Evolutionary conservation across 768 basidiomycete species (phyloP), one percentile per base, ranked within the genome.

Genomic region (Saitozyma podzolica): DNA sequence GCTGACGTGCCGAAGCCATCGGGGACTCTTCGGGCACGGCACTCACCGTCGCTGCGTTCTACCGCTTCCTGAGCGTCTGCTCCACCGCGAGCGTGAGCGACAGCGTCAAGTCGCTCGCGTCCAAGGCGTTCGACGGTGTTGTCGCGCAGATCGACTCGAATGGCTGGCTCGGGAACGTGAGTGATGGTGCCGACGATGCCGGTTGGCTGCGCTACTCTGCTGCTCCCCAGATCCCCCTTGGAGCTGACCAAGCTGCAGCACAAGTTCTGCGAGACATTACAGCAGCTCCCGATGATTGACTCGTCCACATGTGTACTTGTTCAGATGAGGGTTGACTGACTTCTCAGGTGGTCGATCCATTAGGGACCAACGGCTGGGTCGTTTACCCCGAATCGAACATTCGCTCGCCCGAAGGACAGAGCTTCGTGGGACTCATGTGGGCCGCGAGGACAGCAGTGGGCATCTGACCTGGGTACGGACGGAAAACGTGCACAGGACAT

Each of bases 361-460:
- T 61, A 50, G 66, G 69, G 17, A 54, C 58, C 14, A 60, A 72
- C 40, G 70, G 70, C 14, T 72, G 58, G 53, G 43, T 68, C 20
- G 70, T 72, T 9, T 63, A 63, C 45, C 59, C 55, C 39, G 57
- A 62, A 39, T n/a, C 50, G 17, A 56, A n/a, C 8, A 60, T 65
- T 55, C 63, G 60, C 10, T 68, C 66, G 20, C 72, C 72, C 11
- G 69, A 73, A 56, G 72, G 58, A 19, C 72, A 70, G 56, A 63
- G 58, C 17, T 70, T 70, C 56, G 45, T 60, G 43, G 72, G 64
- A 9, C 66, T 66, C 58, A 68, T 73, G 72, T 73, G 66, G 66
- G 69, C 69, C 29, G 72, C 72, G 13, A 63, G 72, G 50, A 68
- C 66, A 8, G 64, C 64, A 9, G 72, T 68, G n/a, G 66, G 67